A percentile compares a stretch with the other conserved stretches of the same genome.
phyloP scores from a whole-genome alignment of 129 eudicot genomes.

The Pseudognaphalium luteoalbum region DNA sequence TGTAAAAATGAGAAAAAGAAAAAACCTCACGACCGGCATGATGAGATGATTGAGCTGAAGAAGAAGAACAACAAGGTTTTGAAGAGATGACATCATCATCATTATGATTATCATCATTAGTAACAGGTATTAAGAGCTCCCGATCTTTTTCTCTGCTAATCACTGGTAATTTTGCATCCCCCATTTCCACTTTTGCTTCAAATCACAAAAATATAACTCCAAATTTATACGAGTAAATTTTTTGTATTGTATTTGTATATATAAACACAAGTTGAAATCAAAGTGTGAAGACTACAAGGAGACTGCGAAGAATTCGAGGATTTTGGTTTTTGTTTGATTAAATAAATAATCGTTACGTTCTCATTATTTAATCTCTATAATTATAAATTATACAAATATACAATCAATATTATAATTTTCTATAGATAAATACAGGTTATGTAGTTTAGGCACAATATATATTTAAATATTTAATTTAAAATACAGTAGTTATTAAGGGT shows the following conservation, averaged over 20 bases:
- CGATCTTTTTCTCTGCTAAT: conserved; percentile 75
- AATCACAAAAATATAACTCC: conserved; percentile 1
- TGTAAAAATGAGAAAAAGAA: not conserved
- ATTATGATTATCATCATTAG: conserved; percentile 44
- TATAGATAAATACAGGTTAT: conserved; percentile 10
- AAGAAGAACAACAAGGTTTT: conserved; percentile 52
- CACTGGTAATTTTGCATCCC: conserved; percentile 59
- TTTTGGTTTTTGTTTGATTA: conserved; percentile 10
- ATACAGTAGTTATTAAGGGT: too few relatives aligned
- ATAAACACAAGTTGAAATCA: conserved; percentile 15
- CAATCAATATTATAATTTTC: too few relatives aligned
- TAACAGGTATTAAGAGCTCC: conserved; percentile 84
- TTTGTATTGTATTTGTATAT: not conserved
- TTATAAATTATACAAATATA: too few relatives aligned
- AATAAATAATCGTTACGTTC: too few relatives aligned
- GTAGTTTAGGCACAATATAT: conserved; percentile 26
- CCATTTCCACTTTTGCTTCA: conserved; percentile 42
- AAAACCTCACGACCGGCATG: conserved; percentile 72
- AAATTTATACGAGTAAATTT: too few relatives aligned
- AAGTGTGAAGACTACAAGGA: conserved; percentile 26
- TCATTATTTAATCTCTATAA: too few relatives aligned
- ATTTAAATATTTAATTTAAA: not conserved
- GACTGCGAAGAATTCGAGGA: conserved; percentile 24
- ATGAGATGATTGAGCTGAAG: conserved; percentile 49
- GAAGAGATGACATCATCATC: conserved; percentile 43